Base-by-base conservation (phyloP, 768 basidiomycete species). In the Lactarius indigo region DNA sequence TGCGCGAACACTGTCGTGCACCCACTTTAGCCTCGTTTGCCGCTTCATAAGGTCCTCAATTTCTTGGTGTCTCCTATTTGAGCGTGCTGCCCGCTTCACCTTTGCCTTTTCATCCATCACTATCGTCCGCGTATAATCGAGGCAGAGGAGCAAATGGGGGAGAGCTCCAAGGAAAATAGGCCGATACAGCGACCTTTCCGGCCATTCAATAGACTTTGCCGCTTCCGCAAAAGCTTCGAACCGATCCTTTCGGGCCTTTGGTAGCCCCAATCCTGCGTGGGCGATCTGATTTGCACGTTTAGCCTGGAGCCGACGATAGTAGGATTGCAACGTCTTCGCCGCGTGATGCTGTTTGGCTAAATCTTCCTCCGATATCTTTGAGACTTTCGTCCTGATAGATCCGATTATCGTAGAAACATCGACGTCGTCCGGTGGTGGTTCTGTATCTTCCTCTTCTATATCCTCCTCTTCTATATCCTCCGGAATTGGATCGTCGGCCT, bases 101-200 rank as follows among this genome's bases (percentile, higher is more conserved):
- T 57, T 61, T 1, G 37, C 13, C 35, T 70, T 70, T 42, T 62
- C 64, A 15, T 61, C 60, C 64, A 41, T 41, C 12, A 61, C 50
- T 18, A 47, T 20, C 13, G 50, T 33, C 58, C 9, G 18, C 15
- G 61, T 28, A 57, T 54, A 18, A 18, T 65, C 68, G n/a, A 70
- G 57, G 42, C 64, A 69, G 2, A 62, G 42, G 20, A 70, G 64
- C 1, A 70, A 26, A 59, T 70, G 69, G 5, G 69, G 69, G 18
- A 70, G 68, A 13, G 69, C 59, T 10, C 69, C 69, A 10, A 68
- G 33, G 64, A 69, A 70, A 57, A 70, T 37, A 13, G 57, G 68
- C 17, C 63, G 63, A 64, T 70, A 70, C 3, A 54, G 63, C 3
- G 68, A 68, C 18, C 13, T 64, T 30, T 28, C 2, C 6, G 68